These are phyloP conservation scores for Ustilago loliicola DNA, from an alignment of 1,284 basidiomycete species.

Conservation along the genomic window DNA sequence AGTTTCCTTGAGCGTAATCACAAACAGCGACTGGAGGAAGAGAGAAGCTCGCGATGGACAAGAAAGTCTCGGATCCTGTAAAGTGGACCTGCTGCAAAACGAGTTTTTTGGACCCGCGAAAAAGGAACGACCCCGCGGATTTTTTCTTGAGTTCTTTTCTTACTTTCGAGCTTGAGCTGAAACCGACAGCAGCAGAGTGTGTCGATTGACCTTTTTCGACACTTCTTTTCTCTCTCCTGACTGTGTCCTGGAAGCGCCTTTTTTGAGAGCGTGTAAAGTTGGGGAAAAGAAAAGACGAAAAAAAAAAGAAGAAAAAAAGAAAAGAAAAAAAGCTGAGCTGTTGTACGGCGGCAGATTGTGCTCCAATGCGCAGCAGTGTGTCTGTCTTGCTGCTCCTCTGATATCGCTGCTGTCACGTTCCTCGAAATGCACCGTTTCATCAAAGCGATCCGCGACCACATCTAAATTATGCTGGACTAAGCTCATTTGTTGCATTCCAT, in stretches of 20 bases:
- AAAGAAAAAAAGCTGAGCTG: constrained; percentile 7
- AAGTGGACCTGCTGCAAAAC: constrained; percentile 4
- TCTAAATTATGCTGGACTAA: not conserved
- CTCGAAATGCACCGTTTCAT: not conserved
- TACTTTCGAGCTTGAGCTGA: not conserved
- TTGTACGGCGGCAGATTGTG: too few species aligned
- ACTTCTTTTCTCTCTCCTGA: not conserved
- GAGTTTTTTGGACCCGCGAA: constrained; percentile 1
- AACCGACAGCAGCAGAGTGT: not conserved
- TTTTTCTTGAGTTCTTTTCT: not conserved
- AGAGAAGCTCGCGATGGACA: constrained; percentile 4
- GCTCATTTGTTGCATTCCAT: constrained; percentile 9
- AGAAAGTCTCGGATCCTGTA: not conserved
- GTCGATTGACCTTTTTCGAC: not conserved
- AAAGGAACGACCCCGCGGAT: constrained; percentile 2
- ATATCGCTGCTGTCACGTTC: constrained; percentile 6
- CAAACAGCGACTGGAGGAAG: not conserved
- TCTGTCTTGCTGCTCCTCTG: not conserved
- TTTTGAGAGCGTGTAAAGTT: not conserved
- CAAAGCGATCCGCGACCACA: constrained; percentile 17
- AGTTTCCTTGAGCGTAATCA: not conserved
- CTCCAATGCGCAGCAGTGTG: not conserved
- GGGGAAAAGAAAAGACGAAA: not conserved
- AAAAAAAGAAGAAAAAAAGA: not conserved
- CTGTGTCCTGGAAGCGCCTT: not conserved